These are phyloP conservation scores for Thalassiosira sp. DNA, from an alignment of 352 stramenopile genomes.

Conservation along the genomic window DNA sequence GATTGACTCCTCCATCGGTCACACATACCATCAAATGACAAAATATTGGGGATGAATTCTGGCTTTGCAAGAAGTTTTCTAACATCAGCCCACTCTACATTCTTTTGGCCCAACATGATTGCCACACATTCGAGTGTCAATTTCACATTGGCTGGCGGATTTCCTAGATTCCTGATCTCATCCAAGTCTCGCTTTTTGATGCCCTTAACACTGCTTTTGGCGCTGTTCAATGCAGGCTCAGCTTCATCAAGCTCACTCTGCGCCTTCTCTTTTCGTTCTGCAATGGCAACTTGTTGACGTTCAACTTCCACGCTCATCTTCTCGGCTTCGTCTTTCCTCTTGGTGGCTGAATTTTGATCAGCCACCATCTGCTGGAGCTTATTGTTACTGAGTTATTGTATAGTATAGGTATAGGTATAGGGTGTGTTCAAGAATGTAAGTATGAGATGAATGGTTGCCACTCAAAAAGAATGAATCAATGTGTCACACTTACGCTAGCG, in stretches of 20 bases:
- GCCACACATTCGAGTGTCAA: constrained; percentile 91
- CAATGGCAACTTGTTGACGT: constrained; percentile 94
- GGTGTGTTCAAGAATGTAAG: too few relatives aligned
- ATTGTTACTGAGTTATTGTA: too few relatives aligned
- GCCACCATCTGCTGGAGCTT: constrained; percentile 99
- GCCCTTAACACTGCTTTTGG: constrained; percentile 94
- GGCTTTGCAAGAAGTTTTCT: constrained; percentile 95
- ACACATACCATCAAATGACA: constrained; percentile 93
- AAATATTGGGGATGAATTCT: constrained; percentile 99
- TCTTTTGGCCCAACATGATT: constrained; percentile 97
- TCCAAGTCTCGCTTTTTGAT: constrained; percentile 99
- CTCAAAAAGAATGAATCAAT: too few relatives aligned
- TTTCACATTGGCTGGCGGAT: constrained; percentile 94
- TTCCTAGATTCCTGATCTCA: constrained; percentile 95
- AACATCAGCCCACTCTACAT: constrained; percentile 95
- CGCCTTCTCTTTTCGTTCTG: constrained; percentile 91
- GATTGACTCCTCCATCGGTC: background rate
- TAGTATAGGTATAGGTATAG: too few relatives aligned
- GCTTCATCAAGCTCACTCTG: constrained; percentile 96
- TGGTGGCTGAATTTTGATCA: constrained; percentile 97
- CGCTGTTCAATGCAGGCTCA: constrained; percentile 95
- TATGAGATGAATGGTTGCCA: too few relatives aligned
- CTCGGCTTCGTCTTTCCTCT: constrained; percentile 95
- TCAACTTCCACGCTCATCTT: constrained; percentile 93
- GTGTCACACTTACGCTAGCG: too few relatives aligned